phyloP scores from a whole-genome alignment of 2,329 filamentous ascomycete species.

The Calonectria leucothoes region DNA sequence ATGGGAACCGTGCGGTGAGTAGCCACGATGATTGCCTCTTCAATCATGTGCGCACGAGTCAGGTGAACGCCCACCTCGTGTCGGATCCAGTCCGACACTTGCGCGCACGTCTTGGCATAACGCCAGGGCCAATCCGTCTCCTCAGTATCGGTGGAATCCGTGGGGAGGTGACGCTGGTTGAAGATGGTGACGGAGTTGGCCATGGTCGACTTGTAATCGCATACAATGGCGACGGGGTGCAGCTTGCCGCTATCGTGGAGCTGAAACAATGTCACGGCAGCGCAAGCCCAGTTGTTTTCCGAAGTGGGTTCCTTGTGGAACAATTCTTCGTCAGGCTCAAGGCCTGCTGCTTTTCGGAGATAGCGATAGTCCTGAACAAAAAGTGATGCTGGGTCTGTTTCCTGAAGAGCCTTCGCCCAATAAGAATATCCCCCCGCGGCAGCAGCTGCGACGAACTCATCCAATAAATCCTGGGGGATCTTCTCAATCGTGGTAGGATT shows the following conservation, averaged over 20 bases:
- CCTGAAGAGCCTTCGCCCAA: slow-evolving; percentile 44
- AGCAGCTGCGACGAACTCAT: slow-evolving; percentile 50
- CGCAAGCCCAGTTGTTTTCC: slow-evolving; percentile 50
- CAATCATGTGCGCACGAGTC: slow-evolving; percentile 57
- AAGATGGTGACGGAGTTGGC: slow-evolving; percentile 60
- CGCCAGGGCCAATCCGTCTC: slow-evolving; percentile 61
- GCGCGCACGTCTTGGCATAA: slow-evolving; percentile 63
- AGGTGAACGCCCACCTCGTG: slow-evolving; percentile 62
- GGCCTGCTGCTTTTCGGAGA: slow-evolving; percentile 52
- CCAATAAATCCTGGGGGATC: slow-evolving; percentile 46
- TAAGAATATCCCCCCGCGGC: slow-evolving; percentile 45
- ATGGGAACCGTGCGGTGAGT: slow-evolving; percentile 54
- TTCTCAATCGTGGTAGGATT: slow-evolving; percentile 60
- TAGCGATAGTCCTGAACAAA: slow-evolving; percentile 58
- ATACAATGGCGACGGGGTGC: slow-evolving; percentile 60
- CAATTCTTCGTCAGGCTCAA: slow-evolving; percentile 40
- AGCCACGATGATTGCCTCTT: slow-evolving; percentile 61
- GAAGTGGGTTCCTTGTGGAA: slow-evolving; percentile 42
- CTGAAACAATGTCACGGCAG: slow-evolving; percentile 56
- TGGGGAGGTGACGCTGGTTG: slow-evolving; percentile 55
- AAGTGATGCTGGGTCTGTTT: slow-evolving; percentile 46
- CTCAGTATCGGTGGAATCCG: slow-evolving; percentile 38
- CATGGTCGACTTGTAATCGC: slow-evolving; percentile 58
- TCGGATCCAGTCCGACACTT: slow-evolving; percentile 59
- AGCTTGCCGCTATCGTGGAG: slow-evolving; percentile 57